Evolutionary conservation across 345 rosid genomes (phyloP), one percentile per base, ranked within the genome.

Genomic region (Arabidopsis thaliana): DNA sequence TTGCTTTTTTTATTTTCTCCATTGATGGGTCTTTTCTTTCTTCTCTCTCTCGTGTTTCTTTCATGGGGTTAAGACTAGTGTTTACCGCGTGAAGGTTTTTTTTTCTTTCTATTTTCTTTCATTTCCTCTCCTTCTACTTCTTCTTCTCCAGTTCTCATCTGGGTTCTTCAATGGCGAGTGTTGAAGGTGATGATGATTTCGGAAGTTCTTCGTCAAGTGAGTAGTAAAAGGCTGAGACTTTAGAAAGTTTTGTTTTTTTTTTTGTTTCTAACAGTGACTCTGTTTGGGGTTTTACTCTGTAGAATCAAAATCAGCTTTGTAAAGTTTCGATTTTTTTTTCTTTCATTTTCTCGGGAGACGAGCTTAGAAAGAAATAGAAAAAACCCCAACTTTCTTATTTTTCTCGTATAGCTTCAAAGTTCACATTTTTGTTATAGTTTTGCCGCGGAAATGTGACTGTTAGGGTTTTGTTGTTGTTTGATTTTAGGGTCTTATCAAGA

Each of bases 161-260:
- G 36, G 38, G 14, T 44, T 65, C 59, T 58, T 78, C 71, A 75
- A 87, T 87, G 91, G 90, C 83, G 65, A 80, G 77, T 82, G 79
- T 25, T 22, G 87, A 81, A 41, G 80, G 57, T 3, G 58, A 68
- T 3, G 58, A 61, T 71, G 73, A 59, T 80, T 61, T 77, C 65
- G 65, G 79, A 65, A 82, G 67, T 32, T 76, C 83, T 4, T 80
- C 80, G 30, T 59, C 77, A 71, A 89, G 93, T 86, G 59, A 80
- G 79, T 52, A 48, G 5, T 16, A 34, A 32, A 14, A 46, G 22
- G 44, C 65, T 37, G 20, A 30, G 12, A 67, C 28, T 63, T 49
- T 8, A 20, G 24, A 25, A 7, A 22, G 30, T n/a, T 42, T 59
- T 45, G 4, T 71, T 41, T 25, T 8, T 59, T 32, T 74, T 1